Evolutionary conservation across 1,139 yeast genomes (phyloP).

Genomic region (Keqinozyma sinolaborantium): DNA sequence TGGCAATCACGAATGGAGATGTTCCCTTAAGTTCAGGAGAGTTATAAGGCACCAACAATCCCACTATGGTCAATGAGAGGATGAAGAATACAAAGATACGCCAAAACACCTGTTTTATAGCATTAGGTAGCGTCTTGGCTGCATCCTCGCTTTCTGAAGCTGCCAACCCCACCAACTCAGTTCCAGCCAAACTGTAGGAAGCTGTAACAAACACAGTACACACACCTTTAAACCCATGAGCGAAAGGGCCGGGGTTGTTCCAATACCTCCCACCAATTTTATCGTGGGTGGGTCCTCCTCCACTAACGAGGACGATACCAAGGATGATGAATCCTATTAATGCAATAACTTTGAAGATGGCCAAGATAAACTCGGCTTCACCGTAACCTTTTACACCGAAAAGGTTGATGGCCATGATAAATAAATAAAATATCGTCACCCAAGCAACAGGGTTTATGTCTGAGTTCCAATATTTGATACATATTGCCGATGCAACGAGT

Average conservation of each 20-base stretch:
- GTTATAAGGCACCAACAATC: constrained; percentile 33
- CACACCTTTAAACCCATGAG: constrained; percentile 42
- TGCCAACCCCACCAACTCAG: constrained; percentile 49
- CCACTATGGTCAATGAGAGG: constrained; percentile 35
- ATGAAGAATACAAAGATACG: constrained; percentile 39
- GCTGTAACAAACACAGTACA: constrained; percentile 42
- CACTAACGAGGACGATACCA: constrained; percentile 59
- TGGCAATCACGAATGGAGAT: constrained; percentile 60
- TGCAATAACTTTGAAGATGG: constrained; percentile 57
- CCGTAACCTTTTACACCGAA: constrained; percentile 75
- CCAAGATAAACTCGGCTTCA: constrained; percentile 65
- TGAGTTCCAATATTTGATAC: constrained; percentile 61
- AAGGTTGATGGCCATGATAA: constrained; percentile 54
- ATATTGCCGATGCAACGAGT: constrained; percentile 72
- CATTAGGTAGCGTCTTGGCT: constrained; percentile 33
- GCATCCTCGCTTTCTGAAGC: constrained; percentile 38
- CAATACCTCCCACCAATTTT: constrained; percentile 64
- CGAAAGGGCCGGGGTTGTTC: constrained; percentile 55
- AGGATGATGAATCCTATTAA: constrained; percentile 62
- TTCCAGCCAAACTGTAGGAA: constrained; percentile 39
- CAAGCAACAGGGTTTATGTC: constrained; percentile 59
- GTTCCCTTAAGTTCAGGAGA: constrained; percentile 34
- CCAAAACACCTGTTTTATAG: constrained; percentile 43
- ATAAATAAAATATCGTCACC: constrained; percentile 61
- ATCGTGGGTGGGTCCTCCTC: constrained; percentile 63